Percentiles rank a stretch among this genome's conserved stretches.
Conservation (phyloP, 2,329 filamentous ascomycete genomes). For the Xylariaceae sp. region DNA sequence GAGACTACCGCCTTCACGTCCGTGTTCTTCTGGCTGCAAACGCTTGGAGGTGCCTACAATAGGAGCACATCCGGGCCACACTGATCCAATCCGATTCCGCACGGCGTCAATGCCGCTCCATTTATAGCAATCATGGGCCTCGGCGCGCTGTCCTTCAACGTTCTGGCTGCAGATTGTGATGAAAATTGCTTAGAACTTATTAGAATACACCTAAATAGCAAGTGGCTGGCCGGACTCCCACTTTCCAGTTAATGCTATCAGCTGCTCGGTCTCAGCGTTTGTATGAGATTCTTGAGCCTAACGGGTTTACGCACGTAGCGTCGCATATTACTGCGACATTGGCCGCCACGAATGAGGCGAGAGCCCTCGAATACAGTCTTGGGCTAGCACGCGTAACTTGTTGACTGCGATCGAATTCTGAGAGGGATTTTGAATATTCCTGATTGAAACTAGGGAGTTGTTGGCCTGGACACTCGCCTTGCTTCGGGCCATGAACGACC, state of each 20-base stretch:
- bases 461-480: too few species aligned
- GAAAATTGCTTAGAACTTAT: background rate
- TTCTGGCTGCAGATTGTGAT: slow-evolving; percentile 19
- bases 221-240: slow-evolving; percentile 27
- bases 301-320: slow-evolving; percentile 32
- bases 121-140: slow-evolving; percentile 58
- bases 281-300: background rate
- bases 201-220: slow-evolving; percentile 8
- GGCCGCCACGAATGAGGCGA: slow-evolving; percentile 30
- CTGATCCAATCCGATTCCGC: slow-evolving; percentile 32
- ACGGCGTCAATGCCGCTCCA: slow-evolving; percentile 53
- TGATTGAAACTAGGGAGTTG: too few species aligned
- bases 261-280: slow-evolving; percentile 25
- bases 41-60: too few species aligned
- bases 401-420: slow-evolving; percentile 22
- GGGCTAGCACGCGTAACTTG: slow-evolving; percentile 42
- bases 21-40: slow-evolving; percentile 34
- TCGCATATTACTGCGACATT: slow-evolving; percentile 32
- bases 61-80: too few species aligned
- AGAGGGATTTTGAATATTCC: too few species aligned
- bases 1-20: slow-evolving; percentile 34
- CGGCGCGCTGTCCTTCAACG: slow-evolving; percentile 52
- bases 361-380: slow-evolving; percentile 33
- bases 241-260: slow-evolving; percentile 25
- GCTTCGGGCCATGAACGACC: too few species aligned